phyloP scores from a whole-genome alignment of 148 eudicot species.

The Vaccinium vitisidaea region DNA sequence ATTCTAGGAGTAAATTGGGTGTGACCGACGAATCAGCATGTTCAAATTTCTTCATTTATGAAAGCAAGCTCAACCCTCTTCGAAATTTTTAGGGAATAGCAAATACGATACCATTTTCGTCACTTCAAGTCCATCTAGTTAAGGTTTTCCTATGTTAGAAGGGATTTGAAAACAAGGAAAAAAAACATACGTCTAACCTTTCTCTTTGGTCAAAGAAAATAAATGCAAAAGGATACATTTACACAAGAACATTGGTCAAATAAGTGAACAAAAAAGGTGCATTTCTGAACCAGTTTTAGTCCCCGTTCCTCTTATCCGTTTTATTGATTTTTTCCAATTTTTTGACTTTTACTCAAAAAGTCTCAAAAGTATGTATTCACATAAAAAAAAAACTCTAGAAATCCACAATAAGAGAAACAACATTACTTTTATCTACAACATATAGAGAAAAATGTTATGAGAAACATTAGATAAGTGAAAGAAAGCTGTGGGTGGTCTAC shows the following conservation, averaged over 20 bases:
- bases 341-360: too few relatives aligned
- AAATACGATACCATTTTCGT: neutral
- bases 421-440: too few relatives aligned
- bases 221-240: neutral
- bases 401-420: too few relatives aligned
- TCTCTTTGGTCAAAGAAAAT: conserved; percentile 4
- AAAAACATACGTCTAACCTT: neutral
- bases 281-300: neutral
- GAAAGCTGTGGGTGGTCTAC: neutral
- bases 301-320: too few relatives aligned
- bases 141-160: neutral
- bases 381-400: too few relatives aligned
- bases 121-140: neutral
- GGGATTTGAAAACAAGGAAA: neutral
- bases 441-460: too few relatives aligned
- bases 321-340: too few relatives aligned
- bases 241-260: neutral
- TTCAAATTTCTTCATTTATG: neutral
- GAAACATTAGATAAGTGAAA: neutral
- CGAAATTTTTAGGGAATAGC: neutral
- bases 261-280: neutral
- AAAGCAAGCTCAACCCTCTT: neutral
- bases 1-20: neutral
- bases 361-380: too few relatives aligned
- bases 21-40: neutral